Evolutionary conservation across 2,329 filamentous ascomycete species (phyloP), one percentile per base, ranked within the genome.

Genomic region (Cladosporium austrohemisphaericum): DNA sequence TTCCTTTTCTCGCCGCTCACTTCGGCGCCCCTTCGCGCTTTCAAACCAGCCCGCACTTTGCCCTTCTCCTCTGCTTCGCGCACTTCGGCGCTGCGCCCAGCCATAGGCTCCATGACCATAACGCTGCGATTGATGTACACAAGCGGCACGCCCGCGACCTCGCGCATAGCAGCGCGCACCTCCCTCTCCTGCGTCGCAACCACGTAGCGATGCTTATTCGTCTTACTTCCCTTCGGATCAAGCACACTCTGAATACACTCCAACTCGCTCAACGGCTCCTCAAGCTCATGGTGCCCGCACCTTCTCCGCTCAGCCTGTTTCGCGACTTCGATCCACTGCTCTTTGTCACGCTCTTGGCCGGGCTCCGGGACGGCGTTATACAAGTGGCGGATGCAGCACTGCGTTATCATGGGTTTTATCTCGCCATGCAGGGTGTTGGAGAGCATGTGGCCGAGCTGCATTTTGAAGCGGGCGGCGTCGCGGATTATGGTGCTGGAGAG

Each of bases 401-500:
- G 85, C 16, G 86, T 88, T 55, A 91, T 87, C 80, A 90, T 85
- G 41, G 88, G 85, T 71, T 93, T 95, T 59, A 90, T 83, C 66
- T 88, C 80, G 53, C 88, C 91, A 64, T 94, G 88, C 3, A 95
- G 75, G n/a, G 89, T 93, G 51, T 86, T 79, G 64, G 91, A 81
- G 23, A 96, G 73, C 18, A 85, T 81, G 29, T 79, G 78, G 41
- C 86, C 74, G n/a, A 96, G 75, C 54, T 95, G 86, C 86, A 96
- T 95, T 63, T 92, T 93, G 74, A 87, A 93, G 41, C 81, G 80
- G 57, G 85, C 81, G 18, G 90, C 84, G 66, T 94, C 88, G 62
- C 81, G 78, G 44, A 97, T 79, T 60, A 97, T 88, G 56, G 90
- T 83, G 52, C 88, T 87, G 65, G 95, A 91, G 53, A 96, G 83